Percentiles rank a stretch among this genome's conserved stretches.
Conservation (phyloP, 2,329 filamentous ascomycete genomes). For the Lecanoromycetidae sp. region DNA sequence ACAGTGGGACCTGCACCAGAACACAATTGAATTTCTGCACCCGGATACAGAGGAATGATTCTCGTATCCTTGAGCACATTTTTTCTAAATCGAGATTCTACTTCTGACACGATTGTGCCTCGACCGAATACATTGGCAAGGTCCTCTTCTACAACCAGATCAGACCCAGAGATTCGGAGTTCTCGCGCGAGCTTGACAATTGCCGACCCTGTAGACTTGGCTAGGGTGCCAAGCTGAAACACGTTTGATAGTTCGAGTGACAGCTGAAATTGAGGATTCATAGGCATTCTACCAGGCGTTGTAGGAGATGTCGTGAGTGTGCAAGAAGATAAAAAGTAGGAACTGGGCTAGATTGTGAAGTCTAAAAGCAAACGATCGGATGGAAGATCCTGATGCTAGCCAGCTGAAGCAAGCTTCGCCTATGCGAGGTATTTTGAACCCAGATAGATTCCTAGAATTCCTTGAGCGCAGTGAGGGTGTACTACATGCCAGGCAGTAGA, state of each 20-base stretch:
- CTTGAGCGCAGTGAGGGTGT: too few species aligned
- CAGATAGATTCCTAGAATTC: too few species aligned
- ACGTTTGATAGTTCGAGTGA: constrained; percentile 4
- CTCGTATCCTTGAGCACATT: constrained; percentile 1
- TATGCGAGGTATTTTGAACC: too few species aligned
- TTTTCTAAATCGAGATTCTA: constrained; percentile 9
- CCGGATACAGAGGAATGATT: background rate
- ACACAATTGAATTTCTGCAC: constrained; percentile 3
- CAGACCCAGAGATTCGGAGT: constrained; percentile 7
- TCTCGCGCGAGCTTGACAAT: constrained; percentile 2
- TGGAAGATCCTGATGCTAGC: too few species aligned
- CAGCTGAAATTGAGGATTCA: background rate
- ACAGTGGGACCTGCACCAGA: constrained; percentile 8
- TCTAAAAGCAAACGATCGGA: too few species aligned
- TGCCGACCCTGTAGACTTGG: background rate
- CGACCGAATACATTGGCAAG: constrained; percentile 10
- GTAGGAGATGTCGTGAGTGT: too few species aligned
- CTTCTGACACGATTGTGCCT: constrained; percentile 3
- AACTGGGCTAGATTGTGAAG: too few species aligned
- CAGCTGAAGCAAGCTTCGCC: too few species aligned
- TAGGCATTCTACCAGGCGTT: too few species aligned
- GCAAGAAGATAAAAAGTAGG: too few species aligned
- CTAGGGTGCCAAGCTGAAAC: background rate
- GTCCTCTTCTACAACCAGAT: constrained; percentile 13
- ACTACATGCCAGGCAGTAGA: too few species aligned